Evolutionary conservation across 176 grass and related monocot genomes (phyloP), one percentile per base, ranked within the genome.

Genomic region (Ensete glaucum): DNA sequence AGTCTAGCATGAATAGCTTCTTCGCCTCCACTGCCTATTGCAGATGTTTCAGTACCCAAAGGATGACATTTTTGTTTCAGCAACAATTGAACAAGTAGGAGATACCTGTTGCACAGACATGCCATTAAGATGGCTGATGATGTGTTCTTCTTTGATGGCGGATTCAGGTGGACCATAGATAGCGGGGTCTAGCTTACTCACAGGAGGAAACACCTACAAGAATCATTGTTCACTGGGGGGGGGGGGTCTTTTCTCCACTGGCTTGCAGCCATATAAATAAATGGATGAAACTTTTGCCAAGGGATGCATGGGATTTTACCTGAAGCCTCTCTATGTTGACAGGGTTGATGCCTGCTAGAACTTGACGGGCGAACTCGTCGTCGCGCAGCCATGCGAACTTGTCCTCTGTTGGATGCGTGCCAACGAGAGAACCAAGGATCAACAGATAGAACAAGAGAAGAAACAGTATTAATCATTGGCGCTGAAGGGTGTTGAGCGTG

Each of bases 341-440:
- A 13, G 96, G 96, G 70, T 99, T 99, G 54, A 95, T 95, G 77
- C 96, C 96, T 16, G 91, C 91, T 9, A 99, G 85, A 9, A 86
- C 25, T 78, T 95, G 91, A 51, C 91, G 81, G 34, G 96, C 91
- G 75, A 99, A 99, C 80, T 99, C 96, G 58, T 99, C 96, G 9
- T 99, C 96, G 1, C 96, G 90, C 23, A 94, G 86, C 96, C 96
- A 99, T 52, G 96, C 96, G 52, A 99, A 99, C 82, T 99, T 99
- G 78, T 99, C 96, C 91, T 89, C 96, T 99, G 82, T 59, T 25
- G 29, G 58, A 71, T 6, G 12, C 7, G 24, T 6, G 24, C 49
- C 73, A 75, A 17, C 12, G 54, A 43, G 54, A 16, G 26, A 29
- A 56, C 22, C 72, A 43, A 17, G 13, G 16, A 54, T 74, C 72